Evolutionary conservation across 768 basidiomycete genomes (phyloP), one percentile per base, ranked within the genome.

Genomic region (Hericium coralloides): DNA sequence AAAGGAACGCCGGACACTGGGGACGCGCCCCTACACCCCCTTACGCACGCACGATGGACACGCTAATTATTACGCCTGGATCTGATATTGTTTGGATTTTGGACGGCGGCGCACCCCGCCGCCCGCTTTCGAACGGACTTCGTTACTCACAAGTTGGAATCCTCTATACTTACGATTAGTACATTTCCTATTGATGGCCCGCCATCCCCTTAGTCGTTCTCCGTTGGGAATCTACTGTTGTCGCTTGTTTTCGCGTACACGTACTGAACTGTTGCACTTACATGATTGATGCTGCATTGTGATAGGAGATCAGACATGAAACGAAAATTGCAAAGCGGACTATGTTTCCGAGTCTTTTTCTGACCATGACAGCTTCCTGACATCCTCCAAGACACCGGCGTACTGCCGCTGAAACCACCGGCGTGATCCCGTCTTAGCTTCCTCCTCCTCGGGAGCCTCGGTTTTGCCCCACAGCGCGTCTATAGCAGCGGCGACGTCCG

Each of bases 401-500:
- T 20, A 52, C 26, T 52, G 51, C 12, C 17, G 17, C 31, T 20
- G 17, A 37, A 52, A 52, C 51, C 51, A 52, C 4, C 17, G 7
- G 1, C 51, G n/a, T 12, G n/a, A n/a, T n/a, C 26, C 37, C 51
- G 17, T 38, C 37, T 2, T 22, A 5, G 6, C 12, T 12, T 17
- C 51, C 17, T 20, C 51, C 31, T 36, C 22, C 31, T 53, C 38
- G 18, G 7, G 20, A 14, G 26, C 26, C 37, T 38, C 38, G 43
- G 7, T 38, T 9, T 41, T 17, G 4, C 39, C 26, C 39, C 15
- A 61, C 45, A 61, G 49, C 5, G 7, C 36, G n/a, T 58, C 55
- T n/a, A 63, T 53, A 6, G 62, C 60, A 5, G 23, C 39, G 17
- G 22, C 54, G 12, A 61, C n/a, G 7, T 38, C 18, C 2, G 17